Evolutionary conservation across 164 flowering plant genomes (phyloP).

Genomic region (Sedum album): DNA sequence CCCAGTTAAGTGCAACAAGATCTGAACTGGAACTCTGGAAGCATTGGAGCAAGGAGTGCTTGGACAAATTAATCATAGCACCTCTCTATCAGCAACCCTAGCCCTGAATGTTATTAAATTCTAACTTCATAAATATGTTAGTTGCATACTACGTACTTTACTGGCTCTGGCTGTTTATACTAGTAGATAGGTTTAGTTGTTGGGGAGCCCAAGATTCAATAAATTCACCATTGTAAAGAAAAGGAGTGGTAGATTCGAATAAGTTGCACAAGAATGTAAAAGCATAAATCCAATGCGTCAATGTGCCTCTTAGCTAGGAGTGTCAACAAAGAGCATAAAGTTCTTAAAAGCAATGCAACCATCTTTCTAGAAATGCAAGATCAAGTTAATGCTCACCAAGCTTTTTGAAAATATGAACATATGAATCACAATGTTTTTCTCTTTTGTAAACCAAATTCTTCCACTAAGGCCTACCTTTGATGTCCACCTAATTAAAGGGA

Average conservation of each 20-base stretch:
- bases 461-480: too few species aligned
- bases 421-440: too few species aligned
- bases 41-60: too few species aligned
- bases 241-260: neutral
- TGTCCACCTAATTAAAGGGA: too few species aligned
- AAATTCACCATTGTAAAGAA: neutral
- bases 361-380: neutral
- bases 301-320: neutral
- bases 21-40: too few species aligned
- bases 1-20: too few species aligned
- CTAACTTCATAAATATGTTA: neutral
- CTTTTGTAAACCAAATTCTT: too few species aligned
- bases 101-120: slow-evolving; percentile 3
- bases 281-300: neutral
- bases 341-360: neutral
- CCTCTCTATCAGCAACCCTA: slow-evolving; percentile 17
- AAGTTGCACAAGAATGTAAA: neutral
- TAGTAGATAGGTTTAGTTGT: neutral
- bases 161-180: neutral
- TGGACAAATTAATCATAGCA: neutral
- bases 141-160: neutral
- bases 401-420: neutral
- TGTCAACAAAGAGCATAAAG: neutral
- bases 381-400: neutral
- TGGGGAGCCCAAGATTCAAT: neutral